Evolutionary conservation across 2,329 filamentous ascomycete species (phyloP).

Genomic region (Neonectria faginata): DNA sequence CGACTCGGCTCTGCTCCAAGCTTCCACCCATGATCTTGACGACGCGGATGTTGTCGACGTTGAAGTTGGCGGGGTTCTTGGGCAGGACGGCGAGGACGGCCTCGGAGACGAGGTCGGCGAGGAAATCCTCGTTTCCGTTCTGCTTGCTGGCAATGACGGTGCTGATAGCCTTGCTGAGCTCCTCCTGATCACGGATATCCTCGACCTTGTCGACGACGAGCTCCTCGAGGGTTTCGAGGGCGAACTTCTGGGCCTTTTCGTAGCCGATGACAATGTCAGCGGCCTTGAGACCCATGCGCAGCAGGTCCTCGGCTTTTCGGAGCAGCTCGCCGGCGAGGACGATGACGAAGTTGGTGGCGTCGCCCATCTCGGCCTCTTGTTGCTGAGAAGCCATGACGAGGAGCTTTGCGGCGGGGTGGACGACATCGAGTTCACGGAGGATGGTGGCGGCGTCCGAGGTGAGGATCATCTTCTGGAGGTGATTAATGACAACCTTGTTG

Average conservation of each 20-base stretch:
- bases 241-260: conserved; percentile 92
- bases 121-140: conserved; percentile 88
- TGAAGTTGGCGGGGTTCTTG: conserved; percentile 96
- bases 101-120: conserved; percentile 89
- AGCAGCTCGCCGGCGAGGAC: conserved; percentile 94
- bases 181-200: conserved; percentile 81
- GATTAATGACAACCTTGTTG: conserved; percentile 99
- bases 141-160: conserved; percentile 98
- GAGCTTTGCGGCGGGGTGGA: conserved; percentile 97
- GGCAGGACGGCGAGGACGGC: conserved; percentile 87
- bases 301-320: conserved; percentile 95
- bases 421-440: conserved; percentile 95
- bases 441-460: conserved; percentile 99
- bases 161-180: conserved; percentile 93
- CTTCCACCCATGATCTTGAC: conserved; percentile 99
- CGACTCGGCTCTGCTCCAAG: conserved; percentile 91
- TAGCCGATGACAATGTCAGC: conserved; percentile 96
- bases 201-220: conserved; percentile 91
- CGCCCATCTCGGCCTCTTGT: conserved; percentile 98
- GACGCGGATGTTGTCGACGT: conserved; percentile 98
- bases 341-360: conserved; percentile 98
- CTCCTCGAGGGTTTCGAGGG: conserved; percentile 86
- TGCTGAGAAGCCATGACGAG: conserved; percentile 99
- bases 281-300: conserved; percentile 98
- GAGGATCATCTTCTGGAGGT: conserved; percentile 99